Conservation (phyloP, 352 stramenopile genomes). For the Phytopythium aichiense region DNA sequence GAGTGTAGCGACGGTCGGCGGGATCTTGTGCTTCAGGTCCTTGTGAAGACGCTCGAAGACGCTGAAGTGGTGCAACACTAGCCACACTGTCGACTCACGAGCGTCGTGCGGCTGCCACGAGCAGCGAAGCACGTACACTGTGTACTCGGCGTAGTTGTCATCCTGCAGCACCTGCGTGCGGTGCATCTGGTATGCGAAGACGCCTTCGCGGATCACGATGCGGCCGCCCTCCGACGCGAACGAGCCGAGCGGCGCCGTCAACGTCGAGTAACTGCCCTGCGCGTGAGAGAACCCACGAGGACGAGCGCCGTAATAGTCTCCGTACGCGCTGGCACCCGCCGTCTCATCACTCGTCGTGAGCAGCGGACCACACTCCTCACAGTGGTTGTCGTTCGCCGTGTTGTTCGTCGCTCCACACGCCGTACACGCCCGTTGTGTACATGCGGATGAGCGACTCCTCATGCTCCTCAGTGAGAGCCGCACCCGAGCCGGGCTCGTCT, state of each 20-base stretch:
- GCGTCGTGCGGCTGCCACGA: slow-evolving; percentile 73
- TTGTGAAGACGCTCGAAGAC: slow-evolving; percentile 74
- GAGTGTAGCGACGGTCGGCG: slow-evolving; percentile 51
- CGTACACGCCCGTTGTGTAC: slow-evolving; percentile 74
- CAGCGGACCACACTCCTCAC: slow-evolving; percentile 79
- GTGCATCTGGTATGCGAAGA: slow-evolving; percentile 82
- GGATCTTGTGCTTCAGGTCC: slow-evolving; percentile 72
- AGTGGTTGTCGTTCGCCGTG: slow-evolving; percentile 86
- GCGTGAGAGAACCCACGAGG: slow-evolving; percentile 55
- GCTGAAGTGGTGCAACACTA: slow-evolving; percentile 70
- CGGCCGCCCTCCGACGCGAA: slow-evolving; percentile 74
- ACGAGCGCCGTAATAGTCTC: slow-evolving; percentile 64
- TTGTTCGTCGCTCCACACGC: slow-evolving; percentile 84
- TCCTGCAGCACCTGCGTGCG: slow-evolving; percentile 83
- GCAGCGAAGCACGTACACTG: slow-evolving; percentile 84
- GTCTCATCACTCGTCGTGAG: slow-evolving; percentile 75
- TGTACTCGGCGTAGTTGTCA: slow-evolving; percentile 89
- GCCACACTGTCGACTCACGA: slow-evolving; percentile 46
- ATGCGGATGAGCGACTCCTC: slow-evolving; percentile 78
- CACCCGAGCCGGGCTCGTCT: slow-evolving; percentile 46
- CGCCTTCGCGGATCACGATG: slow-evolving; percentile 82
- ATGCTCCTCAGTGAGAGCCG: slow-evolving; percentile 70
- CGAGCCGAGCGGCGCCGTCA: slow-evolving; percentile 68
- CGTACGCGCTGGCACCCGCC: slow-evolving; percentile 18
- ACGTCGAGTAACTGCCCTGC: slow-evolving; percentile 47